Conservation (phyloP, 1,284 basidiomycete species). For the Kwoniella shivajii region DNA sequence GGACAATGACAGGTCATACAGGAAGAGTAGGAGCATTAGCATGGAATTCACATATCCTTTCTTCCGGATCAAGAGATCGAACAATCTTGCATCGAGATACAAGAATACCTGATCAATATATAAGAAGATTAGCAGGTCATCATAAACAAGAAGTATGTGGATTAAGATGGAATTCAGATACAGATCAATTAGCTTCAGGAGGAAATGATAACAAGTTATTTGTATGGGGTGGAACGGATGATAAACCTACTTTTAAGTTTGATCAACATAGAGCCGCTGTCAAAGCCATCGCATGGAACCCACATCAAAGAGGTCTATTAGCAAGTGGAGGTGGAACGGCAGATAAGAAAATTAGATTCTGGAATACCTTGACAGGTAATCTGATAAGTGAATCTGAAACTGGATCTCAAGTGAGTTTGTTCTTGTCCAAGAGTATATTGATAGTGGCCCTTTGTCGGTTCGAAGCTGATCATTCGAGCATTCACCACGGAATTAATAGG, state of each 20-base stretch:
- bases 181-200: slow-evolving; percentile 83
- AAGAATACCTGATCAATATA: slow-evolving; percentile 69
- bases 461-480: not conserved
- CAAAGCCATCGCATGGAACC: slow-evolving; percentile 97
- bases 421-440: too few species aligned
- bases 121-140: slow-evolving; percentile 70
- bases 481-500: slow-evolving; percentile 59
- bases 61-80: slow-evolving; percentile 89
- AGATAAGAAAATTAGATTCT: slow-evolving; percentile 95
- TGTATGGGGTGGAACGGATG: slow-evolving; percentile 78
- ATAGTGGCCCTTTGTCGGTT: too few species aligned
- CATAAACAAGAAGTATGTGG: slow-evolving; percentile 98
- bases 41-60: slow-evolving; percentile 88
- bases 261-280: slow-evolving; percentile 96
- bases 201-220: slow-evolving; percentile 99
- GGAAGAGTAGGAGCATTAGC: slow-evolving; percentile 90
- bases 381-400: slow-evolving; percentile 86
- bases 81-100: slow-evolving; percentile 91
- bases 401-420: slow-evolving; percentile 84
- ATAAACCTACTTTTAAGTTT: slow-evolving; percentile 84
- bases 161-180: slow-evolving; percentile 79
- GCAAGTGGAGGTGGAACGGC: slow-evolving; percentile 98
- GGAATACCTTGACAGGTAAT: slow-evolving; percentile 88
- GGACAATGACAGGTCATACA: slow-evolving; percentile 80
- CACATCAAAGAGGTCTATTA: slow-evolving; percentile 85